These are phyloP conservation scores for Alternaria sp. DNA, from an alignment of 2,329 filamentous ascomycete genomes.

Conservation along the genomic window DNA sequence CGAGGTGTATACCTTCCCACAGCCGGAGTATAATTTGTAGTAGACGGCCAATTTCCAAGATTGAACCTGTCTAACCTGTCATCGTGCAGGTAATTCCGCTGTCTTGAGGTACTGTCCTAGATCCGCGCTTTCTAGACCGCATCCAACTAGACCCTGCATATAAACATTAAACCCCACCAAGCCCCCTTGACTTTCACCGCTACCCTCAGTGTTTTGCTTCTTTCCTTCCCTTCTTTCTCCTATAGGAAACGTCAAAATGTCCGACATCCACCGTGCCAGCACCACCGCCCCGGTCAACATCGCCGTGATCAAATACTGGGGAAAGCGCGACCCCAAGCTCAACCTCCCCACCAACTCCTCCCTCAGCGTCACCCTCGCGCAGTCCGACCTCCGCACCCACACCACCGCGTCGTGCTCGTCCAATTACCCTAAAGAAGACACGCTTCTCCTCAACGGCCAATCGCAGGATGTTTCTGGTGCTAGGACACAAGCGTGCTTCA, in stretches of 20 bases:
- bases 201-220: neutral
- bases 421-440: conserved; percentile 67
- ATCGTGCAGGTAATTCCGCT: neutral
- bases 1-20: neutral
- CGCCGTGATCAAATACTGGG: conserved; percentile 99
- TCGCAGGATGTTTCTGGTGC: conserved; percentile 84
- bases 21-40: neutral
- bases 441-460: conserved; percentile 86
- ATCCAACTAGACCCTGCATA: conserved; percentile 38
- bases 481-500: conserved; percentile 92
- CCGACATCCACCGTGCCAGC: conserved; percentile 81
- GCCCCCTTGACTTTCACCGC: conserved; percentile 13
- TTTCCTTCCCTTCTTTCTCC: neutral
- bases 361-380: conserved; percentile 93
- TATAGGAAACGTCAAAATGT: conserved; percentile 39
- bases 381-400: conserved; percentile 90
- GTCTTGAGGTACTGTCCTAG: neutral
- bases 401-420: conserved; percentile 92
- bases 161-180: conserved; percentile 31
- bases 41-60: neutral
- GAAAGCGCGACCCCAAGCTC: conserved; percentile 90
- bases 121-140: conserved; percentile 9
- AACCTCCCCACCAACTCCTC: conserved; percentile 99
- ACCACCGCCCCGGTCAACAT: conserved; percentile 98
- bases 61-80: neutral